Conservation (phyloP, 192 early-diverging fungal genomes). For the Coemansia sp. region DNA sequence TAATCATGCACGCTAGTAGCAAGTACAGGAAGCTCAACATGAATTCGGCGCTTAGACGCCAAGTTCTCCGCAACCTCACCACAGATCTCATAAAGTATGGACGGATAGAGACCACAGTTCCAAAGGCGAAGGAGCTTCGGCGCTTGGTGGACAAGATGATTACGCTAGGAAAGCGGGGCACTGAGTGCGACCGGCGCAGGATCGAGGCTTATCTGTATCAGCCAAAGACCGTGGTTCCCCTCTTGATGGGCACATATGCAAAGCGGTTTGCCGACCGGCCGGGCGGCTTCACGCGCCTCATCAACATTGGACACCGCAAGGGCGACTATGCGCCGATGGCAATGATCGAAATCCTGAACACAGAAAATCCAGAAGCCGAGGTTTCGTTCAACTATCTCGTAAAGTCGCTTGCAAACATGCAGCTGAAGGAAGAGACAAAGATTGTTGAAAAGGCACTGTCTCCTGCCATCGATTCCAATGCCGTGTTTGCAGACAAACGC, state of each 20-base stretch:
- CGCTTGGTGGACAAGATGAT: conserved; percentile 87
- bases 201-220: conserved; percentile 65
- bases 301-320: conserved; percentile 71
- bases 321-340: conserved; percentile 88
- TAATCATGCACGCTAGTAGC: conserved; percentile 43
- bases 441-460: conserved; percentile 32
- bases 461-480: conserved; percentile 17
- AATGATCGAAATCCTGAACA: conserved; percentile 88
- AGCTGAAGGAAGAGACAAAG: conserved; percentile 36
- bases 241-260: conserved; percentile 80
- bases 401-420: conserved; percentile 47
- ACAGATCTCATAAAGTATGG: conserved; percentile 84
- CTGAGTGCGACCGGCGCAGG: conserved; percentile 58
- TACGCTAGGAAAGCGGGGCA: conserved; percentile 76
- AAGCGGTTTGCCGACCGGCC: conserved; percentile 73
- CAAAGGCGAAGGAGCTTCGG: conserved; percentile 90
- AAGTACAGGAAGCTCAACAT: conserved; percentile 49
- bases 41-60: conserved; percentile 63
- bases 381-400: conserved; percentile 58
- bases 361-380: conserved; percentile 66
- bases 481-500: conserved; percentile 28
- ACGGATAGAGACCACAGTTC: conserved; percentile 88
- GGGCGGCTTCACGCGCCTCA: conserved; percentile 90
- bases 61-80: conserved; percentile 81
- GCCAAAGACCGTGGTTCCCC: conserved; percentile 71